Evolutionary conservation across 2,329 filamentous ascomycete species (phyloP), one percentile per base, ranked within the genome.

Genomic region (Trichoderma polysporum): DNA sequence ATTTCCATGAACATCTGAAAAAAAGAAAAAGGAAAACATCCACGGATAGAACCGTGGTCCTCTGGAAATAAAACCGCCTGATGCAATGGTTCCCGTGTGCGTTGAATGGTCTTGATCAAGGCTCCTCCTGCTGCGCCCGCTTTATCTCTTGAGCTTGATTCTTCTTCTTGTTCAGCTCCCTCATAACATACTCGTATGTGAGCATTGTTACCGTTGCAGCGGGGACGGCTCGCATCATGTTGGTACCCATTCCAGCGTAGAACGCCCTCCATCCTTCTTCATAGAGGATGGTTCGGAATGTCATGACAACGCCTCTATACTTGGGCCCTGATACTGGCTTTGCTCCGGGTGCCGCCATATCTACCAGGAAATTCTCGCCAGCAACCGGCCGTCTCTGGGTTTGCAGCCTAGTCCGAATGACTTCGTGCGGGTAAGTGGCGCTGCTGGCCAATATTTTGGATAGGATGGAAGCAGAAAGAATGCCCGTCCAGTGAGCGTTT

Each of bases 181-280:
- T 80, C 86, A 88, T 88, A 58, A 84, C 80, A 72, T 90, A 95
- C 80, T 99, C 95, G 76, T 97, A 99, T 13, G 94, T 98, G 76
- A 98, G 84, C 90, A 99, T 96, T 3, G 95, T 99, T 29, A 97
- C 97, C 74, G 97, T 97, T 22, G 95, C 94, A 25, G 95, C 93
- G 35, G 95, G 95, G 13, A 99, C 90, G 8, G 95, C 95, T 66
- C 95, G 88, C 84, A 98, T 93, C 88, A 99, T 92, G 80, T 99
- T 99, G 57, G 94, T 97, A 41, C 95, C 95, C 84, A 99, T 93
- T 39, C 95, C 95, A 27, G 94, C 94, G 77, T 99, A 99, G 74
- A 99, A 98, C 3, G 94, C 94, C 69, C 91, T 86, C 94, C 94
- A 97, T 7, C 95, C 95, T 79, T 99, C 95, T 78, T 99, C 95